Evolutionary conservation across 805 yeast genomes (phyloP).

Genomic region (Metschnikowia colocasiae): DNA sequence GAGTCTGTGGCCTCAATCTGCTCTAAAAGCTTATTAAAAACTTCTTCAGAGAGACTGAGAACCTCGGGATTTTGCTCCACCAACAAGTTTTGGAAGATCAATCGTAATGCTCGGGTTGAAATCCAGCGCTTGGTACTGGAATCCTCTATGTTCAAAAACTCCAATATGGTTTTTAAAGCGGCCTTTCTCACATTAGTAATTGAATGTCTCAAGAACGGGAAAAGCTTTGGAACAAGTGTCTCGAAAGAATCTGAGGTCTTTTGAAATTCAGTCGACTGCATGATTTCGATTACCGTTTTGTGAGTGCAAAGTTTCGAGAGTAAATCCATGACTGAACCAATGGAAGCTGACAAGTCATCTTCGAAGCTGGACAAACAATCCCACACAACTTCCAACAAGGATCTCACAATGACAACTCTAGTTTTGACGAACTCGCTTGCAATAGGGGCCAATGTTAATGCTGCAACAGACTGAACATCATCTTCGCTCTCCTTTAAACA

Average conservation of each 20-base stretch:
- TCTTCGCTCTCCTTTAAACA: conserved; percentile 79
- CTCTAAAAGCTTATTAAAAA: conserved; percentile 53
- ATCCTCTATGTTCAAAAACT: conserved; percentile 63
- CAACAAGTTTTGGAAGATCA: conserved; percentile 80
- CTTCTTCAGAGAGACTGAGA: conserved; percentile 54
- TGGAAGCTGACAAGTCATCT: conserved; percentile 91
- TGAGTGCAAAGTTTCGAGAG: conserved; percentile 84
- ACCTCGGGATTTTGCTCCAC: conserved; percentile 85
- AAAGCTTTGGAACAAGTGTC: conserved; percentile 79
- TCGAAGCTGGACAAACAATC: conserved; percentile 75
- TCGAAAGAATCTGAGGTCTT: conserved; percentile 60
- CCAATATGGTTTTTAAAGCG: conserved; percentile 73
- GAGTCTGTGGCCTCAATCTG: conserved; percentile 37
- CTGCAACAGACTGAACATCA: conserved; percentile 96
- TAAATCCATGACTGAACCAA: conserved; percentile 94
- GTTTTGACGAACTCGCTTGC: conserved; percentile 79
- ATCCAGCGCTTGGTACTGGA: conserved; percentile 65
- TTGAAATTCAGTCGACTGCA: conserved; percentile 57
- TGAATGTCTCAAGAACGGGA: conserved; percentile 91
- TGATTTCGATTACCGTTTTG: conserved; percentile 66
- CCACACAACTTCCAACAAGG: conserved; percentile 76
- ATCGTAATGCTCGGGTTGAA: conserved; percentile 64
- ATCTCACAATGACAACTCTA: conserved; percentile 47
- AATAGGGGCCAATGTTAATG: conserved; percentile 87
- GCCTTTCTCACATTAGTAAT: conserved; percentile 87